Evolutionary conservation across 2,329 filamentous ascomycete genomes (phyloP).

Genomic region (Sporothrix protearum): DNA sequence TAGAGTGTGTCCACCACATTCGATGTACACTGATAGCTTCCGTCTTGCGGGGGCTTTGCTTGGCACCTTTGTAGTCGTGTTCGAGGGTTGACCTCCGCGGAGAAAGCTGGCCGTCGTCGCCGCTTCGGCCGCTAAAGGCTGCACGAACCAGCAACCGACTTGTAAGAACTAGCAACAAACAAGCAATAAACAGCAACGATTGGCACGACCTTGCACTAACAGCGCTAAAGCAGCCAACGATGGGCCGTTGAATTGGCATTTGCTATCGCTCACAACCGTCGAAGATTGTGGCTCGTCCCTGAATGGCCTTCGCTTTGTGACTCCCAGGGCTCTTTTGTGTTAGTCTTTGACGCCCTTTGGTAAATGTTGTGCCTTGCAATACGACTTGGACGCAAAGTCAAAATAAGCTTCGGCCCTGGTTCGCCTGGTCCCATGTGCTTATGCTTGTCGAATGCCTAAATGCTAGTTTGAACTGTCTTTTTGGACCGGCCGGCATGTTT

Average conservation of each 20-base stretch:
- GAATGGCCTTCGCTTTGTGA: not conserved
- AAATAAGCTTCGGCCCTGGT: not conserved
- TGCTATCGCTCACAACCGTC: not conserved
- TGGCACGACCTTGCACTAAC: not conserved
- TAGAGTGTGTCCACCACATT: not conserved
- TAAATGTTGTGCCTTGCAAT: not conserved
- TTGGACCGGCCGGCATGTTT: not conserved
- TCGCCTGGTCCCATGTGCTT: not conserved
- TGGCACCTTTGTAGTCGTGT: not conserved
- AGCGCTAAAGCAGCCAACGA: constrained; percentile 6
- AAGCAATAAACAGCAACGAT: not conserved
- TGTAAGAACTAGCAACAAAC: no score
- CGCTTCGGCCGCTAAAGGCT: not conserved
- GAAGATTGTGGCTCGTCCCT: not conserved
- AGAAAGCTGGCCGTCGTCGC: not conserved
- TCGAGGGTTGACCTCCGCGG: not conserved
- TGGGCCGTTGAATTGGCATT: not conserved
- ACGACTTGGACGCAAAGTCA: not conserved
- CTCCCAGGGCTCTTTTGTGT: not conserved
- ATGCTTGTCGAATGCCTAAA: not conserved
- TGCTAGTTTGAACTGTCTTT: not conserved
- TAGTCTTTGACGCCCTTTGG: not conserved
- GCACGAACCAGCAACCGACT: no score
- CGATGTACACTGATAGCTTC: not conserved
- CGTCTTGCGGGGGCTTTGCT: not conserved